Evolutionary conservation across 1,284 basidiomycete genomes (phyloP).

Genomic region (Peniophora sp.): DNA sequence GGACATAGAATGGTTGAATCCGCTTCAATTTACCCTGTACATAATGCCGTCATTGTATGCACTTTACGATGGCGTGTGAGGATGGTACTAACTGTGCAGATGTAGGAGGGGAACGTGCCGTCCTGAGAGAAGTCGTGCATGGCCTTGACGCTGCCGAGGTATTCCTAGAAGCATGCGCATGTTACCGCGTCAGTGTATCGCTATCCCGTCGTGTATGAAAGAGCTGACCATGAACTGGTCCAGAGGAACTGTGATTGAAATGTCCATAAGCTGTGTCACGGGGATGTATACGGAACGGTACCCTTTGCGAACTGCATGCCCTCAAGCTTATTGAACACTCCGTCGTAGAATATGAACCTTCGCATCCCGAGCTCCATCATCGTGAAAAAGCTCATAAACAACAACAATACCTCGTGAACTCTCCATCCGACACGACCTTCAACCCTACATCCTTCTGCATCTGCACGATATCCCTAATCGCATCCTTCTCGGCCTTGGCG

Average conservation of each 20-base stretch:
- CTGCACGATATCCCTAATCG: constrained; percentile 33
- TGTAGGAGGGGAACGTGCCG: constrained; percentile 13
- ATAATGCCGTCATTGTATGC: constrained; percentile 1
- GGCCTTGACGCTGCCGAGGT: constrained; percentile 33
- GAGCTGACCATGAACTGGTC: constrained; percentile 28
- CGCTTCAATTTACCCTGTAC: constrained; percentile 53
- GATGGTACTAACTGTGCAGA: constrained; percentile 13
- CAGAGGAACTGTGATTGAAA: constrained; percentile 33
- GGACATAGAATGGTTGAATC: constrained; percentile 54
- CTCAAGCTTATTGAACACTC: constrained; percentile 53
- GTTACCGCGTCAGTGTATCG: too few relatives aligned
- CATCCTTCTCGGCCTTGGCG: constrained; percentile 32
- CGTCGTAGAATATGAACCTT: constrained; percentile 51
- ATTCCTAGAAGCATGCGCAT: constrained; percentile 17
- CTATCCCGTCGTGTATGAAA: too few relatives aligned
- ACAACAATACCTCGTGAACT: constrained; percentile 28
- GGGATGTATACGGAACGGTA: constrained; percentile 30
- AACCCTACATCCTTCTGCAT: constrained; percentile 34
- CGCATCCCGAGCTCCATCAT: background rate
- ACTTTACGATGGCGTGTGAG: background rate
- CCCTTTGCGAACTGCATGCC: constrained; percentile 45
- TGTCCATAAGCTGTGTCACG: constrained; percentile 29
- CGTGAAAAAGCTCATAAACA: too few relatives aligned
- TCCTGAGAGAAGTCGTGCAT: constrained; percentile 30
- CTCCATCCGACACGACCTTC: constrained; percentile 41